phyloP scores from a whole-genome alignment of 352 stramenopile genomes.

The Phytophthora multivora region DNA sequence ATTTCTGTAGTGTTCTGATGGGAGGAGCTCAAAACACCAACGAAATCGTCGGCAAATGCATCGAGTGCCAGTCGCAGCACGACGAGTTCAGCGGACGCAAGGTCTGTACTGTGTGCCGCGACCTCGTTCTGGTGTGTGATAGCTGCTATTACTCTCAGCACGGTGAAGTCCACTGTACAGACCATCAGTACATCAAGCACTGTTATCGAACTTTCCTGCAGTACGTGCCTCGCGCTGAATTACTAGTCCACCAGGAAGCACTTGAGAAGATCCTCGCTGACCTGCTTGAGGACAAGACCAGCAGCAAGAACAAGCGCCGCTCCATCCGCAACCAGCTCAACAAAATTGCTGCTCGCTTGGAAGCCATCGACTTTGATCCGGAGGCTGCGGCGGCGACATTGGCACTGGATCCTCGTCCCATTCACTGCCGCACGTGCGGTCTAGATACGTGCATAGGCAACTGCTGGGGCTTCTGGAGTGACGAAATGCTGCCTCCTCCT shows the following conservation, averaged over 20 bases:
- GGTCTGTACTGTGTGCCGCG: constrained; percentile 74
- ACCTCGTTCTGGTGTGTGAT: constrained; percentile 74
- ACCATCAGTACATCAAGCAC: constrained; percentile 76
- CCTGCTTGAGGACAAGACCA: constrained; percentile 54
- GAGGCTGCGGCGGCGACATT: constrained; percentile 39
- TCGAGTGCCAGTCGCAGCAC: constrained; percentile 56
- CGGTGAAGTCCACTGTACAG: constrained; percentile 74
- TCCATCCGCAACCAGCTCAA: constrained; percentile 73
- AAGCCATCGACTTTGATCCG: constrained; percentile 46
- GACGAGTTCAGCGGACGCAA: constrained; percentile 75
- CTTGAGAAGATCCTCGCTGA: constrained; percentile 59
- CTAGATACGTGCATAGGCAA: constrained; percentile 58
- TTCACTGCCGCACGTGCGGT: constrained; percentile 75
- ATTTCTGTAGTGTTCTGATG: constrained; percentile 57
- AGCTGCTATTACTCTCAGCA: constrained; percentile 59
- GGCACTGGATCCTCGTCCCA: constrained; percentile 40
- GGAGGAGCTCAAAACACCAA: constrained; percentile 49
- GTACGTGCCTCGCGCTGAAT: constrained; percentile 52
- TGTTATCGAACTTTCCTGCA: constrained; percentile 78
- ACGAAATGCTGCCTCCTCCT: constrained; percentile 36
- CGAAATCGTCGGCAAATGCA: constrained; percentile 76
- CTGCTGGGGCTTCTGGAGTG: constrained; percentile 81
- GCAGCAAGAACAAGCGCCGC: constrained; percentile 73
- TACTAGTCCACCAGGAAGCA: constrained; percentile 46
- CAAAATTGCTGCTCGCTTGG: constrained; percentile 58